These are phyloP conservation scores for Grosmannia serpens DNA, from an alignment of 2,329 filamentous ascomycete genomes.

Conservation along the genomic window DNA sequence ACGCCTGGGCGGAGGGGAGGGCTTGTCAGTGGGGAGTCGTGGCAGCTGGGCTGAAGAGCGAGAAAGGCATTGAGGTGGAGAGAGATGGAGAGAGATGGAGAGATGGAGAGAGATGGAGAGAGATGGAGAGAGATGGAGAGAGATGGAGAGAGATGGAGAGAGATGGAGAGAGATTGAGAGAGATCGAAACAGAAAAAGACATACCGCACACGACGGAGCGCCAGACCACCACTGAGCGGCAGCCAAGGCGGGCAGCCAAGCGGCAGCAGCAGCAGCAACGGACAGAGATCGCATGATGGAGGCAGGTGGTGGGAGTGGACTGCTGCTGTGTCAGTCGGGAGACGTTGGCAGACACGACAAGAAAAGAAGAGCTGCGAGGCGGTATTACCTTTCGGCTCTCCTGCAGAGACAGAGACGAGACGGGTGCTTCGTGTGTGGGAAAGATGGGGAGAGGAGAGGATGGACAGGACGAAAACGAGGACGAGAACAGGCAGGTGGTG, in stretches of 20 bases:
- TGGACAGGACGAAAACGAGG: neutral
- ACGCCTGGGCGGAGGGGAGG: slow-evolving; percentile 21
- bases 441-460: neutral
- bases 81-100: neutral
- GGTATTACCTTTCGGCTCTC: neutral
- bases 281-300: neutral
- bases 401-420: too few relatives aligned
- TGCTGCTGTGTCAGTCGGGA: neutral
- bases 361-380: neutral
- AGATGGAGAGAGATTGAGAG: neutral
- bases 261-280: neutral
- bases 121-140: neutral
- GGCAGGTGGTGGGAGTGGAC: neutral
- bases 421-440: neutral
- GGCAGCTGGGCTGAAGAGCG: too few relatives aligned
- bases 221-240: slow-evolving; percentile 3
- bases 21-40: too few relatives aligned
- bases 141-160: neutral
- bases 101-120: neutral
- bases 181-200: neutral
- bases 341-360: neutral
- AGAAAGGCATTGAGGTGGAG: slow-evolving; percentile 3
- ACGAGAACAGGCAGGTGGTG: neutral
- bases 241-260: slow-evolving; percentile 5
- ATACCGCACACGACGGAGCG: slow-evolving; percentile 1